Conservation (phyloP, 2,329 filamentous ascomycete genomes). For the Chaetomium sp. region DNA sequence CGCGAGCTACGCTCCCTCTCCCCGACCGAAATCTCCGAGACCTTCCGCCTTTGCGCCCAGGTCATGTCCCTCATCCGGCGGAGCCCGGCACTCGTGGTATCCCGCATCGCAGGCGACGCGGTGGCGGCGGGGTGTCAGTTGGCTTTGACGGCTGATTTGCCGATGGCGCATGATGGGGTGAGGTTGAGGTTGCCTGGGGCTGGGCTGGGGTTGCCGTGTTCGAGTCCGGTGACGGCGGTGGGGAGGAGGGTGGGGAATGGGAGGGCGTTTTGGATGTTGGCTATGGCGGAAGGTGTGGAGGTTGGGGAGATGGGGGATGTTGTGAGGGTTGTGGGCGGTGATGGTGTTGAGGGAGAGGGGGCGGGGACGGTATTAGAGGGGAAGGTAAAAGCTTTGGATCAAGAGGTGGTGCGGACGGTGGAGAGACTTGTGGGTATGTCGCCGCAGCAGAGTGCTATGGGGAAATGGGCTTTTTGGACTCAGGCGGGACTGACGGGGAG, state of each 20-base stretch:
- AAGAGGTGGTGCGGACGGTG: constrained; percentile 18
- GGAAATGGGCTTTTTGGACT: constrained; percentile 33
- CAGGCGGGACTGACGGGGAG: constrained; percentile 22
- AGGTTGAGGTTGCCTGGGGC: constrained; percentile 28
- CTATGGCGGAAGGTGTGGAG: constrained; percentile 25
- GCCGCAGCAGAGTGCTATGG: constrained; percentile 29
- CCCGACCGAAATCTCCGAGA: constrained; percentile 13
- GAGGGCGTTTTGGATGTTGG: constrained; percentile 27
- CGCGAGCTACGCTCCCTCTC: constrained; percentile 21
- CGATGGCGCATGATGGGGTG: constrained; percentile 21
- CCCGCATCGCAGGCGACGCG: constrained; percentile 28
- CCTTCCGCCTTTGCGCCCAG: constrained; percentile 28
- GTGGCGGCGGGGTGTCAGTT: constrained; percentile 31
- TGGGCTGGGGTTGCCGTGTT: constrained; percentile 29
- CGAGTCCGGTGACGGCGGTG: constrained; percentile 26
- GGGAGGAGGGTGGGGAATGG: constrained; percentile 23
- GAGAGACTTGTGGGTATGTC: constrained; percentile 22
- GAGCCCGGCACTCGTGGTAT: constrained; percentile 28
- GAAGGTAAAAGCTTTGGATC: constrained; percentile 19
- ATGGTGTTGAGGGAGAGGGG: constrained; percentile 10
- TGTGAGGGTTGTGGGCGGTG: constrained; percentile 24
- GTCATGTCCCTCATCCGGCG: constrained; percentile 29
- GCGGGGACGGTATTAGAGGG: constrained; percentile 7
- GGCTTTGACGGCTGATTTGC: constrained; percentile 28
- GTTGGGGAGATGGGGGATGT: constrained; percentile 22